Conservation (phyloP, 2,329 filamentous ascomycete species). For the Microcyclospora pomicola region DNA sequence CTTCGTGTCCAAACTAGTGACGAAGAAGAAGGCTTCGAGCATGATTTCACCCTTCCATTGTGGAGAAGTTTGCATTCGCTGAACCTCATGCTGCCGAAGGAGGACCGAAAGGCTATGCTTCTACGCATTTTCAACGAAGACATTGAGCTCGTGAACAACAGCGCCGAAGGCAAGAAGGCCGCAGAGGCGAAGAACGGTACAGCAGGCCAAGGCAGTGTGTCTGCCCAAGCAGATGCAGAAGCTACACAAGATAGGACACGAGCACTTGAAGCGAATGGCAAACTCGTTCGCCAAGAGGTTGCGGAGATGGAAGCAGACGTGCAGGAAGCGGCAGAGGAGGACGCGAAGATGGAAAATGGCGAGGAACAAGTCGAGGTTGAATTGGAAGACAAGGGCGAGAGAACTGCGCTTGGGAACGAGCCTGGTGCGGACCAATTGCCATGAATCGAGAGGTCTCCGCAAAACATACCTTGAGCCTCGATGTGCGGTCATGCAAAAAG, state of each 20-base stretch:
- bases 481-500: too few relatives aligned
- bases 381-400: neutral
- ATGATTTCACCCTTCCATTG: slow-evolving; percentile 77
- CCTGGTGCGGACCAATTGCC: neutral
- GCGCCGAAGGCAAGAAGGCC: slow-evolving; percentile 8
- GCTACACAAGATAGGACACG: neutral
- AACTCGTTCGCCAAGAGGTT: neutral
- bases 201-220: slow-evolving; percentile 1
- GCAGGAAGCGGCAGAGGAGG: neutral
- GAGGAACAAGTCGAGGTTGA: neutral
- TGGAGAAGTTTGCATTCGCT: slow-evolving; percentile 88
- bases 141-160: slow-evolving; percentile 63
- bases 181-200: slow-evolving; percentile 3
- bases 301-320: neutral
- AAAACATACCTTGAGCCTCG: too few relatives aligned
- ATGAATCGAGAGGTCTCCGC: neutral
- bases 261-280: neutral
- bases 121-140: slow-evolving; percentile 83
- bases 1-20: slow-evolving; percentile 47
- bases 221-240: neutral
- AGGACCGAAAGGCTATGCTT: slow-evolving; percentile 83
- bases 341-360: neutral
- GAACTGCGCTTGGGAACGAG: neutral
- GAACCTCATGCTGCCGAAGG: slow-evolving; percentile 97
- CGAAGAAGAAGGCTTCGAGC: slow-evolving; percentile 42